These are phyloP conservation scores for Vigna nakashimae DNA, from an alignment of 306 rosid genomes.

Conservation along the genomic window DNA sequence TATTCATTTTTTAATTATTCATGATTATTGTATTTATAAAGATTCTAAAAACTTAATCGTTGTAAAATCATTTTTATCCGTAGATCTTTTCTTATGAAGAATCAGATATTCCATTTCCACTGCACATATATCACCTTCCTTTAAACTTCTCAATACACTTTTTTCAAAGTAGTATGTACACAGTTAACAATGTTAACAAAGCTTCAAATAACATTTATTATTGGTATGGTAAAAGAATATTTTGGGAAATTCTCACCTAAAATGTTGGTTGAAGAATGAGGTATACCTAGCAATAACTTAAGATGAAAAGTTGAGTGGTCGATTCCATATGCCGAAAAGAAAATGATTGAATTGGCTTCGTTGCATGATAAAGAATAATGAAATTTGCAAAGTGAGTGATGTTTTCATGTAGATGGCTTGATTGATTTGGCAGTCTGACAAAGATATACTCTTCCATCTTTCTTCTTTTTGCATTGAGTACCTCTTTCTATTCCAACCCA, in stretches of 20 bases:
- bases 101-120: too few relatives aligned
- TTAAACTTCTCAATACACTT: too few relatives aligned
- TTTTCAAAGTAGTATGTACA: too few relatives aligned
- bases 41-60: too few relatives aligned
- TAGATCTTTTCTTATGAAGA: too few relatives aligned
- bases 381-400: background rate
- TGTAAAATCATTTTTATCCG: too few relatives aligned
- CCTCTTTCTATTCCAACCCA: background rate
- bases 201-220: too few relatives aligned
- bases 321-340: background rate
- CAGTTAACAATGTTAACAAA: too few relatives aligned
- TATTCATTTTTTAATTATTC: accelerated
- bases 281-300: background rate
- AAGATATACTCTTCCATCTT: background rate
- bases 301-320: background rate
- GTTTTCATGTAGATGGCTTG: background rate
- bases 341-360: background rate
- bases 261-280: background rate
- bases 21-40: too few relatives aligned
- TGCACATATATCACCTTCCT: too few relatives aligned
- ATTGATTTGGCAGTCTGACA: background rate
- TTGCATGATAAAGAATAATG: conserved; percentile 8
- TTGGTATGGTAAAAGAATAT: too few relatives aligned
- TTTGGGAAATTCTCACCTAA: background rate
- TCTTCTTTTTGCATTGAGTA: background rate